Evolutionary conservation across 768 basidiomycete genomes (phyloP).

Genomic region (Saitozyma sp.): DNA sequence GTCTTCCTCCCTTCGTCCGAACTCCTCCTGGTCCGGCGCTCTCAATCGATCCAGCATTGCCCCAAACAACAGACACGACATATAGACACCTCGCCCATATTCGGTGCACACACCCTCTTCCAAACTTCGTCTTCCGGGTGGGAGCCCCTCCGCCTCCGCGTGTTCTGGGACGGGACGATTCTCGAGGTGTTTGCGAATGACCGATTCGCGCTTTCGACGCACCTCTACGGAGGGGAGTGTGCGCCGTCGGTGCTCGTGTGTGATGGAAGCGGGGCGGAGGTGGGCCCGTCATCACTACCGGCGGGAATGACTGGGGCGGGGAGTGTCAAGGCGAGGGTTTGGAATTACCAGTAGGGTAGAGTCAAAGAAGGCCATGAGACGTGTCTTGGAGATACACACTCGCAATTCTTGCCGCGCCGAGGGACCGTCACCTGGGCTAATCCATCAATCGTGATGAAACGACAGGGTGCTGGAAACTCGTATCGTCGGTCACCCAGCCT

Average conservation of each 20-base stretch:
- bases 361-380: too few relatives aligned
- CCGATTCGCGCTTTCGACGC: constrained; percentile 10
- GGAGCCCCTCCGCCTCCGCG: constrained; percentile 5
- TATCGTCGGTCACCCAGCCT: too few relatives aligned
- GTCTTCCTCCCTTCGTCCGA: constrained; percentile 5
- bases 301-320: too few relatives aligned
- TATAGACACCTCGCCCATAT: neutral
- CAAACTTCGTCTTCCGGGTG: neutral
- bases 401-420: too few relatives aligned
- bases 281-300: too few relatives aligned
- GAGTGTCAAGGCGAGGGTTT: too few relatives aligned
- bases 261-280: too few relatives aligned
- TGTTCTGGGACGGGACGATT: constrained; percentile 5
- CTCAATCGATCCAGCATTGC: neutral
- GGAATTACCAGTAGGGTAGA: too few relatives aligned
- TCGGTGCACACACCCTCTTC: constrained; percentile 6
- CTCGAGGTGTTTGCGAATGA: constrained; percentile 15
- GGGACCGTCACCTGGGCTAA: too few relatives aligned
- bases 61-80: neutral
- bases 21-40: constrained; percentile 1
- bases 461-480: too few relatives aligned
- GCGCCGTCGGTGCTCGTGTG: neutral
- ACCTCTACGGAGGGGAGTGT: constrained; percentile 5
- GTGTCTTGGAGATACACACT: too few relatives aligned
- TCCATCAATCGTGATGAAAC: too few relatives aligned